Percentiles rank a stretch among this genome's conserved stretches.
Evolutionary conservation across 1,139 yeast species (phyloP).

Genomic region (Taphrina betulina): DNA sequence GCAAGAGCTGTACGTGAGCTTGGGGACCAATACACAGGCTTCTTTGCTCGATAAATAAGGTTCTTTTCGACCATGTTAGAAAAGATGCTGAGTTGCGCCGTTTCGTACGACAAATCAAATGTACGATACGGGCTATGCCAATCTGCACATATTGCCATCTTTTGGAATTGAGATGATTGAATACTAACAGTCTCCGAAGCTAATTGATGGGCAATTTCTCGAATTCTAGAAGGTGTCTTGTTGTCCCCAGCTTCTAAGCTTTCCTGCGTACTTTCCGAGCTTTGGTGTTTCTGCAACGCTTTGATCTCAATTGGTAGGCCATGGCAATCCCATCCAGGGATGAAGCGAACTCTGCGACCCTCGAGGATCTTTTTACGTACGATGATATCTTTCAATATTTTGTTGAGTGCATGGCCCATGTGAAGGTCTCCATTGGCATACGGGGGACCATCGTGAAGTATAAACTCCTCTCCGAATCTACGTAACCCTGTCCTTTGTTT

Average conservation of each 20-base stretch:
- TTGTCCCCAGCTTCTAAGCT: slow-evolving; percentile 40
- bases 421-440: slow-evolving; percentile 95
- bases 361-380: slow-evolving; percentile 65
- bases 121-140: slow-evolving; percentile 74
- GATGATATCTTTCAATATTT: slow-evolving; percentile 80
- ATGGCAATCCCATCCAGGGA: slow-evolving; percentile 99
- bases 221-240: slow-evolving; percentile 54
- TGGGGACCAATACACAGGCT: slow-evolving; percentile 98
- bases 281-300: slow-evolving; percentile 53
- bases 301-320: slow-evolving; percentile 94
- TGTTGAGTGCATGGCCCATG: slow-evolving; percentile 90
- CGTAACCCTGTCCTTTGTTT: slow-evolving; percentile 2
- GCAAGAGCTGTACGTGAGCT: slow-evolving; percentile 93
- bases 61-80: slow-evolving; percentile 63
- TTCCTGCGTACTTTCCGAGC: slow-evolving; percentile 44
- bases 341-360: slow-evolving; percentile 64
- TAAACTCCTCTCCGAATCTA: slow-evolving; percentile 45
- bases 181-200: slow-evolving; percentile 63
- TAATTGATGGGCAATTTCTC: slow-evolving; percentile 64
- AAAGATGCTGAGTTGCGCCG: slow-evolving; percentile 71
- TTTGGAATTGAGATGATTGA: slow-evolving; percentile 64
- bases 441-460: slow-evolving; percentile 96
- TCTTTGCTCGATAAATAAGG: slow-evolving; percentile 74
- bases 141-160: slow-evolving; percentile 79
- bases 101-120: slow-evolving; percentile 59